A percentile compares a stretch with the other conserved stretches of the same genome.
Conservation (phyloP, 495 filamentous ascomycete species). For the Echria macrotheca region DNA sequence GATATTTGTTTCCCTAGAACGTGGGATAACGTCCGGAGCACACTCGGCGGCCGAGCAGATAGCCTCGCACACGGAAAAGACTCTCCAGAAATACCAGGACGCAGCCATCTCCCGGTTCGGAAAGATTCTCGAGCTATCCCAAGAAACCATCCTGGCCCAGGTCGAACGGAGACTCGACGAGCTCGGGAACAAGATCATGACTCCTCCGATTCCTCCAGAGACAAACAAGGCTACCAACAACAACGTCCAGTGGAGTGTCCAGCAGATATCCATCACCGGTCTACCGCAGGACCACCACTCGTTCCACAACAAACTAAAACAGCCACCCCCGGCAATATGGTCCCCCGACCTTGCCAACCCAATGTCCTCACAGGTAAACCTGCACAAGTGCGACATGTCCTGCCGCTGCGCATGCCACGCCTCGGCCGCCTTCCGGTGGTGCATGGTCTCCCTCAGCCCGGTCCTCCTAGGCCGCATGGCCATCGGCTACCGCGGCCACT, state of each 20-base stretch:
- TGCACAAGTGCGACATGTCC: not conserved
- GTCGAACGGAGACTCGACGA: not conserved
- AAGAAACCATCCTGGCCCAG: slow-evolving; percentile 3
- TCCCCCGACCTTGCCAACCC: too few relatives aligned
- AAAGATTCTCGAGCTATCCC: not conserved
- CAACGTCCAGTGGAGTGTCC: not conserved
- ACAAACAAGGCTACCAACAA: not conserved
- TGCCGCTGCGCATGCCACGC: slow-evolving; percentile 7
- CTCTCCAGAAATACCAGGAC: not conserved
- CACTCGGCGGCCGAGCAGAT: not conserved
- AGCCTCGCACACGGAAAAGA: not conserved
- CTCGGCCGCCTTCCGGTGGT: not conserved
- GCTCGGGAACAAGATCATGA: not conserved
- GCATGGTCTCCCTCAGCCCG: not conserved
- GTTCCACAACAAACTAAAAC: too few relatives aligned
- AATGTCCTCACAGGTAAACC: too few relatives aligned
- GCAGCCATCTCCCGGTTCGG: not conserved
- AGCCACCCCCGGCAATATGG: too few relatives aligned
- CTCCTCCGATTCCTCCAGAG: not conserved
- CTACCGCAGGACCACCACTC: too few relatives aligned
- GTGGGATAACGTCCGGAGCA: not conserved
- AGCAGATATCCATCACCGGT: too few relatives aligned
- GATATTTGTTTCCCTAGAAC: not conserved
- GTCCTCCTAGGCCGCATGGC: slow-evolving; percentile 2
- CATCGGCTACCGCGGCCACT: slow-evolving; percentile 1